Conservation (phyloP, 2,329 filamentous ascomycete species). For the Colletotrichum sp. region DNA sequence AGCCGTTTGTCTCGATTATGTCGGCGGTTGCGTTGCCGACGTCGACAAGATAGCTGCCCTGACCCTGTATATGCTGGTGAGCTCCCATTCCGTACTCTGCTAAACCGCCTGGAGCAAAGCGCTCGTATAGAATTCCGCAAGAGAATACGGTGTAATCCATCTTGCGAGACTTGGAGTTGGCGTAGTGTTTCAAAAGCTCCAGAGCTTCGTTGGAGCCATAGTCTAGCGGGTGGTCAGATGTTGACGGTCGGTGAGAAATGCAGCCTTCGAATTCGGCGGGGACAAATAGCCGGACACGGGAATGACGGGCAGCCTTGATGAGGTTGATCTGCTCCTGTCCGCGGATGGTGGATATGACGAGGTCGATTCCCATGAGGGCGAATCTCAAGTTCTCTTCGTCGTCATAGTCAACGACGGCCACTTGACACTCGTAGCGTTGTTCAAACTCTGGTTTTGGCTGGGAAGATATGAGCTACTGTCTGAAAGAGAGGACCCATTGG, state of each 20-base stretch:
- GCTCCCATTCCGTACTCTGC: conserved; percentile 62
- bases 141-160: conserved; percentile 76
- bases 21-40: conserved; percentile 62
- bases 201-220: conserved; percentile 63
- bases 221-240: conserved; percentile 62
- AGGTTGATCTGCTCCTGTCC: conserved; percentile 71
- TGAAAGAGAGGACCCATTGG: neutral
- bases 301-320: conserved; percentile 72
- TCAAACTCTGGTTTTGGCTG: conserved; percentile 61
- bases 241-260: conserved; percentile 55
- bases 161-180: conserved; percentile 44
- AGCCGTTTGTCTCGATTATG: conserved; percentile 60
- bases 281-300: conserved; percentile 71
- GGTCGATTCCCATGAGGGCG: conserved; percentile 73
- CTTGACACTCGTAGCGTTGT: conserved; percentile 63
- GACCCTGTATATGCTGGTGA: conserved; percentile 55
- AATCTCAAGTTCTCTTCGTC: conserved; percentile 64
- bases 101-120: conserved; percentile 73
- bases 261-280: conserved; percentile 78
- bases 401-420: conserved; percentile 72
- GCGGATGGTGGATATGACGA: conserved; percentile 77
- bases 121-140: conserved; percentile 78
- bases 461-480: neutral
- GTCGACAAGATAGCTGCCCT: conserved; percentile 72
- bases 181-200: conserved; percentile 59